These are phyloP conservation scores for Colletotrichum spinosum DNA, from an alignment of 2,329 filamentous ascomycete genomes.

Conservation along the genomic window DNA sequence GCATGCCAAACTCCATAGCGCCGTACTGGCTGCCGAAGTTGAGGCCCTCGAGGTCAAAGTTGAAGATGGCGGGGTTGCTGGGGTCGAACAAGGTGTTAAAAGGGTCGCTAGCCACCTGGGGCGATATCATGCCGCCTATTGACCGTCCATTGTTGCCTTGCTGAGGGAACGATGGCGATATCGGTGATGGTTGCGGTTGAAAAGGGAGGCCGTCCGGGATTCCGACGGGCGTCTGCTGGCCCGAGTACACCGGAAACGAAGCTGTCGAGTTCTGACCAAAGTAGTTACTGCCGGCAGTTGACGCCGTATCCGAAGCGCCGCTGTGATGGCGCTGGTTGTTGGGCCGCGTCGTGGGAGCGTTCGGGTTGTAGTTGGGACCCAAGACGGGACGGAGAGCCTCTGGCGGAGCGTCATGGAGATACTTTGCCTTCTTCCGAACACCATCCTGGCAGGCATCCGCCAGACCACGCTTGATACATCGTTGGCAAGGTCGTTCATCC, in stretches of 20 bases:
- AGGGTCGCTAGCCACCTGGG: slow-evolving; percentile 60
- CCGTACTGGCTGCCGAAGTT: slow-evolving; percentile 98
- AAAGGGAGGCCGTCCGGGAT: slow-evolving; percentile 66
- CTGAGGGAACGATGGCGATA: slow-evolving; percentile 78
- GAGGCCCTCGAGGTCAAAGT: slow-evolving; percentile 93
- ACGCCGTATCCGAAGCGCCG: slow-evolving; percentile 53
- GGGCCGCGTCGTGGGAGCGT: slow-evolving; percentile 55
- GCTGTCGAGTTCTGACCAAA: slow-evolving; percentile 60
- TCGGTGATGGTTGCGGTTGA: slow-evolving; percentile 76
- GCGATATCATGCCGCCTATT: slow-evolving; percentile 61
- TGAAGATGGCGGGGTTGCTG: slow-evolving; percentile 92
- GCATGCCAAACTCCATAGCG: slow-evolving; percentile 93
- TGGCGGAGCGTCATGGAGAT: slow-evolving; percentile 93
- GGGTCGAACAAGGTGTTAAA: slow-evolving; percentile 83
- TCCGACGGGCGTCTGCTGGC: slow-evolving; percentile 57
- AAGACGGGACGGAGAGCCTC: slow-evolving; percentile 91
- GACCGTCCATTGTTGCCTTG: slow-evolving; percentile 48
- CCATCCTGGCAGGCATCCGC: slow-evolving; percentile 95
- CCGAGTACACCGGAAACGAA: slow-evolving; percentile 65
- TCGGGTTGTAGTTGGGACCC: slow-evolving; percentile 75
- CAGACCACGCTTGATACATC: slow-evolving; percentile 93
- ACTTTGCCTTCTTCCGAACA: slow-evolving; percentile 98
- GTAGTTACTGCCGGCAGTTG: slow-evolving; percentile 56
- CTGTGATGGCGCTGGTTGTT: slow-evolving; percentile 54
- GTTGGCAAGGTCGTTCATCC: slow-evolving; percentile 92